phyloP scores from a whole-genome alignment of 2,329 filamentous ascomycete genomes.

The Chaetomium strumarium region DNA sequence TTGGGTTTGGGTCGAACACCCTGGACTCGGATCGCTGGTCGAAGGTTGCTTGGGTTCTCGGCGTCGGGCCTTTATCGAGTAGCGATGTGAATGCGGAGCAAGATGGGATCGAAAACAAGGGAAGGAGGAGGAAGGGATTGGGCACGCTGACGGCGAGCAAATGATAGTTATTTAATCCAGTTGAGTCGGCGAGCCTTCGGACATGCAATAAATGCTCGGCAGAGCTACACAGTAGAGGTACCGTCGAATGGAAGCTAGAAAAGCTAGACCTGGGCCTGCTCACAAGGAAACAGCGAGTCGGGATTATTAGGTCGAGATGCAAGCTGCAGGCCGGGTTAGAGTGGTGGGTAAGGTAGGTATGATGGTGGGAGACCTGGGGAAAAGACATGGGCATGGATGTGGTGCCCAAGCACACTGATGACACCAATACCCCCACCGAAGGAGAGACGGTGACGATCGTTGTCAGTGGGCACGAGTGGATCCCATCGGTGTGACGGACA shows the following conservation, averaged over 20 bases:
- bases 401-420: slow-evolving; percentile 10
- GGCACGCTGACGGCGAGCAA: slow-evolving; percentile 18
- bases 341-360: slow-evolving; percentile 10
- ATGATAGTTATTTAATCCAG: slow-evolving; percentile 26
- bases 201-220: slow-evolving; percentile 13
- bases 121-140: slow-evolving; percentile 15
- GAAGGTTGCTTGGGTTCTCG: background rate
- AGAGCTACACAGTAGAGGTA: no score
- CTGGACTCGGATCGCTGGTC: background rate
- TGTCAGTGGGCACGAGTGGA: slow-evolving; percentile 17
- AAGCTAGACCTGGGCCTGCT: slow-evolving; percentile 8
- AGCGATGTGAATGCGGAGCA: slow-evolving; percentile 1
- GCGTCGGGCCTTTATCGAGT: background rate
- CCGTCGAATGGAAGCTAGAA: slow-evolving; percentile 10
- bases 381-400: slow-evolving; percentile 10
- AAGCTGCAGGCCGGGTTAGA: slow-evolving; percentile 18
- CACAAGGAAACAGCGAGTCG: slow-evolving; percentile 2
- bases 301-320: slow-evolving; percentile 21
- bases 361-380: slow-evolving; percentile 2
- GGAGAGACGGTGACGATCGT: slow-evolving; percentile 19
- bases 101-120: slow-evolving; percentile 17
- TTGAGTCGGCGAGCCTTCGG: slow-evolving; percentile 21
- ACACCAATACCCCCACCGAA: slow-evolving; percentile 16
- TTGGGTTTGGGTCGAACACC: background rate
- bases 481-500: slow-evolving; percentile 21